Conservation (phyloP, 164 flowering plant species). For the Aristolochia contorta region DNA sequence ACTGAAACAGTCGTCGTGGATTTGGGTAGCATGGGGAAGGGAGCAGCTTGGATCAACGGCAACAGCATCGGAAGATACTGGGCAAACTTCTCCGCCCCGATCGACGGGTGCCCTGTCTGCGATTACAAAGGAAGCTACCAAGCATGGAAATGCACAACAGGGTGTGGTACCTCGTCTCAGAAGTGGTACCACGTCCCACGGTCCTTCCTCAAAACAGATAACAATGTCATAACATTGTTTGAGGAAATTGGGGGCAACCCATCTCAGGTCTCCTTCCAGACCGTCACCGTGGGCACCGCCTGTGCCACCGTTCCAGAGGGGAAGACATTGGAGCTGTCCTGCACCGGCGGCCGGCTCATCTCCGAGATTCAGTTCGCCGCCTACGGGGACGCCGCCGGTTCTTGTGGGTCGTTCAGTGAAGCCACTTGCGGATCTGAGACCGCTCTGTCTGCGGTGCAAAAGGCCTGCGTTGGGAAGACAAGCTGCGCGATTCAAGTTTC, state of each 20-base stretch:
- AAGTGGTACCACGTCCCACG: constrained; percentile 47
- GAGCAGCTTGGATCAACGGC: constrained; percentile 60
- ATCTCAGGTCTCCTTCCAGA: neutral
- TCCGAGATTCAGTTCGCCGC: constrained; percentile 12
- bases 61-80: constrained; percentile 54
- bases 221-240: constrained; percentile 51
- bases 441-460: no score
- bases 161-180: neutral
- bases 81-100: constrained; percentile 16
- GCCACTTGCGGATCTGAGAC: no score
- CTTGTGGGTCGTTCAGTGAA: no score
- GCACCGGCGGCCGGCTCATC: constrained; percentile 24
- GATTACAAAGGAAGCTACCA: neutral
- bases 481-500: no score
- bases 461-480: no score
- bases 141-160: neutral
- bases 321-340: constrained; percentile 28
- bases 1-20: constrained; percentile 36
- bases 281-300: neutral
- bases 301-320: constrained; percentile 13
- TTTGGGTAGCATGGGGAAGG: constrained; percentile 45
- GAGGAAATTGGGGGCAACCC: constrained; percentile 83
- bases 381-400: no score
- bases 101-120: neutral
- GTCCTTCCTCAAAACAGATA: constrained; percentile 46